These are phyloP conservation scores for Mimosa pudica DNA, from an alignment of 306 rosid species.

Conservation along the genomic window DNA sequence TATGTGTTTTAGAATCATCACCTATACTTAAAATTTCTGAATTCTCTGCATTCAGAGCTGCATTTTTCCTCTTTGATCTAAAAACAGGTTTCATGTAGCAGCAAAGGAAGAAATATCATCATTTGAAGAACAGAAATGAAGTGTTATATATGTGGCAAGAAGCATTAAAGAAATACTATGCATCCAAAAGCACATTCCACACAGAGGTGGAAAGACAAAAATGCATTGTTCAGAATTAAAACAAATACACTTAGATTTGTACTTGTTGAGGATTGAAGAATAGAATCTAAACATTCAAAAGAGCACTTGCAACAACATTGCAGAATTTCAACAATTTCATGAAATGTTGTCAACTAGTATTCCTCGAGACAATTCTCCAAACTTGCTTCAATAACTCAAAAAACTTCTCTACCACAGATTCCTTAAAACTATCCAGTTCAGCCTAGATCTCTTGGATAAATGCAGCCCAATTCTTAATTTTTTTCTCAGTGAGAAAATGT, in stretches of 20 bases:
- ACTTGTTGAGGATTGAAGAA: not conserved
- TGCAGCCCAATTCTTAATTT: not conserved
- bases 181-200: conserved; percentile 13
- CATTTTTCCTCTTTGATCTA: conserved; percentile 67
- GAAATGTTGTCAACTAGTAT: not conserved
- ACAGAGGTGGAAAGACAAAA: not conserved
- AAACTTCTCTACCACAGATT: not conserved
- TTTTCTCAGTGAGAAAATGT: not conserved
- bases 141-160: conserved; percentile 20
- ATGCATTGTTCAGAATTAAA: too few relatives aligned
- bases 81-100: conserved; percentile 15
- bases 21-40: conserved; percentile 40
- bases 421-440: not conserved
- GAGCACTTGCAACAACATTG: not conserved
- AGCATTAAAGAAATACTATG: conserved; percentile 26
- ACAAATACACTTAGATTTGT: not conserved
- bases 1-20: conserved; percentile 22
- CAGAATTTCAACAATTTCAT: not conserved
- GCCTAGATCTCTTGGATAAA: not conserved
- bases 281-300: not conserved
- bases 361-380: not conserved
- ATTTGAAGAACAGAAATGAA: conserved; percentile 13
- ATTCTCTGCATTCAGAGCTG: conserved; percentile 50
- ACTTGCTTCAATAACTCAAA: not conserved
- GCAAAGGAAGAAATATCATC: conserved; percentile 25